Conservation (phyloP, 1,284 basidiomycete species). For the Malassezia globosa region DNA sequence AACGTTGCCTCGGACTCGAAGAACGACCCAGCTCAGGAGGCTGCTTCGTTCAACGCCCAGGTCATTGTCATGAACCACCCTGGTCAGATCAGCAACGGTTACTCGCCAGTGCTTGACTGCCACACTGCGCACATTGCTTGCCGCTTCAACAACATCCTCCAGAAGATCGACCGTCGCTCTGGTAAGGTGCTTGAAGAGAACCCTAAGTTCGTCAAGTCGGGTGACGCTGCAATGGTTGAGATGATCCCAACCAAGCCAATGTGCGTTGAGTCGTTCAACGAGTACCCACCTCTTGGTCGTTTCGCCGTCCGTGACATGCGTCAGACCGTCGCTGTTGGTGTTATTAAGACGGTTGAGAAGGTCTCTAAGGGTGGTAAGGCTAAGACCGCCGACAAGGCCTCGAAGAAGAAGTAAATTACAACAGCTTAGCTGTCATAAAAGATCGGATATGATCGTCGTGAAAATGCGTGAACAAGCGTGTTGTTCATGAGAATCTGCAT, state of each 20-base stretch:
- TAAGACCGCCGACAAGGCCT: conserved; percentile 88
- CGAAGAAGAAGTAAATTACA: conserved; percentile 39
- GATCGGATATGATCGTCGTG: background rate
- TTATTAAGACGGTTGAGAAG: conserved; percentile 60
- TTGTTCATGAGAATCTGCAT: conserved; percentile 1
- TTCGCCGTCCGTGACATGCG: conserved; percentile 59
- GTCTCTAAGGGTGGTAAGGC: conserved; percentile 55
- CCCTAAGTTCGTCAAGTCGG: conserved; percentile 73
- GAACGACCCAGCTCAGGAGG: conserved; percentile 99
- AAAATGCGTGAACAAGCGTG: background rate
- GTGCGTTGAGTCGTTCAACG: conserved; percentile 94
- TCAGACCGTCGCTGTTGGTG: conserved; percentile 63
- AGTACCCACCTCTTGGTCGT: conserved; percentile 98
- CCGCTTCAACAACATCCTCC: conserved; percentile 94
- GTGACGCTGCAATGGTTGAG: conserved; percentile 79
- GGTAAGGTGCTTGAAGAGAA: conserved; percentile 76
- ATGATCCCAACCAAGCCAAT: conserved; percentile 92
- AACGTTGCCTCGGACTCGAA: conserved; percentile 99
- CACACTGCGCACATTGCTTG: conserved; percentile 99
- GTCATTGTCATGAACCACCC: conserved; percentile 99
- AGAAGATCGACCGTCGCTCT: conserved; percentile 94
- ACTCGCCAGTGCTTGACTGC: conserved; percentile 97
- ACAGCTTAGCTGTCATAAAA: conserved; percentile 14
- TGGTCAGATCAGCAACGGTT: conserved; percentile 96
- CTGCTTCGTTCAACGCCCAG: conserved; percentile 98